Conservation (phyloP, 306 rosid genomes). For the Quillaja saponaria region DNA sequence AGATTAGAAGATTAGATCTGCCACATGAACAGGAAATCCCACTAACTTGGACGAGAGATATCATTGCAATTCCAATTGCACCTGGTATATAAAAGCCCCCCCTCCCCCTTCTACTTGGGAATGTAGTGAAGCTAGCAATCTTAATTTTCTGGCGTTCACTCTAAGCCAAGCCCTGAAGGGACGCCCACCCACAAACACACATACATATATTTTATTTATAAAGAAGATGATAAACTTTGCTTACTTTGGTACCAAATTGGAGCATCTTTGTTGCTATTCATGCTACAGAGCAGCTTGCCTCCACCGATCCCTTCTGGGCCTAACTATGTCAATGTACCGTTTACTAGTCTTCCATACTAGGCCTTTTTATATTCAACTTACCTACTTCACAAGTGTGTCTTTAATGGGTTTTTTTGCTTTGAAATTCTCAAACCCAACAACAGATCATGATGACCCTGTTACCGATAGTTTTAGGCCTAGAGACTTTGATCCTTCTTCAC, state of each 20-base stretch:
- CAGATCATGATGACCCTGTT: not conserved
- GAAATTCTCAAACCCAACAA: conserved; percentile 41
- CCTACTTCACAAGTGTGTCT: conserved; percentile 45
- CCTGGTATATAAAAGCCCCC: too few relatives aligned
- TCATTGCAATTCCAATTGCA: too few relatives aligned
- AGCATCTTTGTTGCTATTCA: not conserved
- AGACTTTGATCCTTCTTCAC: conserved; percentile 55
- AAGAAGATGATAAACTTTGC: conserved; percentile 9
- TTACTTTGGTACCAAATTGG: not conserved
- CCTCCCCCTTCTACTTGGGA: too few relatives aligned
- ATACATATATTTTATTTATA: too few relatives aligned
- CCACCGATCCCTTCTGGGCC: not conserved
- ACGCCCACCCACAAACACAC: too few relatives aligned
- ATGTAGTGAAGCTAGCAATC: too few relatives aligned
- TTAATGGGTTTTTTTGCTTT: conserved; percentile 53
- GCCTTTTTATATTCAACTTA: conserved; percentile 37
- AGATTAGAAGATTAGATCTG: too few relatives aligned
- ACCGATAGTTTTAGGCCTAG: conserved; percentile 17
- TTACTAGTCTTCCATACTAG: not conserved
- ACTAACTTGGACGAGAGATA: too few relatives aligned
- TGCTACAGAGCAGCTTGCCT: not conserved
- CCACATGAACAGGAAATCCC: too few relatives aligned
- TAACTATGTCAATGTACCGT: not conserved
- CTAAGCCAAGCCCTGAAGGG: too few relatives aligned
- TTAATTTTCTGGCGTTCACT: too few relatives aligned